These are phyloP conservation scores for Triangularia setosa DNA, from an alignment of 2,329 filamentous ascomycete species.

Conservation along the genomic window DNA sequence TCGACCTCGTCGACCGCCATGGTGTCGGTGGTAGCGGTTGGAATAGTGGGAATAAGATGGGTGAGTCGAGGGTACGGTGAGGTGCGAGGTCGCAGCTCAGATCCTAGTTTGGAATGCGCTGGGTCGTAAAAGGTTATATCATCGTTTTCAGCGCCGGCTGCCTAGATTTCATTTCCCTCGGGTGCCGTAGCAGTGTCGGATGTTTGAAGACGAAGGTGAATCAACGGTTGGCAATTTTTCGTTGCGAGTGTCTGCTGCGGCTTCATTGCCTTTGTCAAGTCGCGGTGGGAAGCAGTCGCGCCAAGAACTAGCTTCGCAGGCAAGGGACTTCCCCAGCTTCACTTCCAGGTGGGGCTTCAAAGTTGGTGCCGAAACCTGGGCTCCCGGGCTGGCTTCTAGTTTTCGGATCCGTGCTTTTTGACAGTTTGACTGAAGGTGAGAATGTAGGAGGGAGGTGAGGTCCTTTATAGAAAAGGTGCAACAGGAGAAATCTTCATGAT, in stretches of 20 bases:
- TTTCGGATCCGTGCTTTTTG: neutral
- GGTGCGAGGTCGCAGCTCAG: neutral
- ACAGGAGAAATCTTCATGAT: neutral
- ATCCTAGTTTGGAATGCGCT: neutral
- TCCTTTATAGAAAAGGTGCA: neutral
- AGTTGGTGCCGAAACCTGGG: neutral
- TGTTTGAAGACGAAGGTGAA: neutral
- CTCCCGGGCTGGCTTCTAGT: neutral
- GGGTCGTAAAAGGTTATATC: neutral
- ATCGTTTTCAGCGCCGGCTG: neutral
- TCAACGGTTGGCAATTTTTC: neutral
- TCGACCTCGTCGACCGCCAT: conserved; percentile 15
- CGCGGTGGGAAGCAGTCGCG: conserved; percentile 2
- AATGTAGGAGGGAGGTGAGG: neutral
- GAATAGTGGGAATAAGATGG: neutral
- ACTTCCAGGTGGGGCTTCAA: neutral
- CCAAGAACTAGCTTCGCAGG: conserved; percentile 1
- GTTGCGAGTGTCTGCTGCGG: neutral
- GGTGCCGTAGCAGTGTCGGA: neutral
- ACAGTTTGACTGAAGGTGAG: neutral
- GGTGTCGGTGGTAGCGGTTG: neutral
- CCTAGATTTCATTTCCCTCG: neutral
- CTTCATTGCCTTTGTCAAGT: neutral
- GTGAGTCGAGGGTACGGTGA: neutral
- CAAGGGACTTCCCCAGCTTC: neutral